Base-by-base conservation (phyloP, 2,329 filamentous ascomycete species). In the Shiraia bambusicola region DNA sequence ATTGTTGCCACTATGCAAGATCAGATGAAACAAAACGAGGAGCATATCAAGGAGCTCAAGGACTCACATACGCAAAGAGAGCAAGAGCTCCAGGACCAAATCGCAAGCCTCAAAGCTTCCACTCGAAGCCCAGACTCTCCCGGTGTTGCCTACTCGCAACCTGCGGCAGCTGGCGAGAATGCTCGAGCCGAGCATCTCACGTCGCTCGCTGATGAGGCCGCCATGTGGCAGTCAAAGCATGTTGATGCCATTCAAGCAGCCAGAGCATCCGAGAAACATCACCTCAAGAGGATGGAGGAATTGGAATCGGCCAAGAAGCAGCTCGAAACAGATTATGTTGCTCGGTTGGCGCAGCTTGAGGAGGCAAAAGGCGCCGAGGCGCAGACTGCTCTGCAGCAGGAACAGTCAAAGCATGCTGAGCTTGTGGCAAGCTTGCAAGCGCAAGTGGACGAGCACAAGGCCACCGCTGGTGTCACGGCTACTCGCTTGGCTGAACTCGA, bases 1-100 rank as follows among this genome's bases (percentile, higher is more conserved):
- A 84, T 96, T 51, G 85, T 97, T 24, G 86, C 88, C 4, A 86
- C 84, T 12, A 81, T 98, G 73, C 86, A 88, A 45, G 88, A 94
- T 49, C 90, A 96, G 68, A 79, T 98, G 4, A 82, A 91, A 61
- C 84, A 89, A 67, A 94, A 86, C 55, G 91, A 97, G 69, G 69
- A 80, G 54, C 84, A 92, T 62, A 83, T 96, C 49, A 78, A 79
- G 45, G 75, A 82, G 37, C 77, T 95, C 59, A 86, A 88, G 37
- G 83, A 88, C 34, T 76, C 80, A 0, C 84, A 96, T 53, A 76
- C 78, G n/a, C 70, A 75, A 11, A 83, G 88, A 19, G 92, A 97
- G 70, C 79, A 81, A 63, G 83, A 91, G 58, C 76, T 97, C 2
- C 73, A 82, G 34, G 73, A 76, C 7, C 84, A 96, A 68, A 73